Percentiles rank a stretch among this genome's conserved stretches.
phyloP scores from a whole-genome alignment of 2,329 filamentous ascomycete species.

The Fusarium goolgardi region DNA sequence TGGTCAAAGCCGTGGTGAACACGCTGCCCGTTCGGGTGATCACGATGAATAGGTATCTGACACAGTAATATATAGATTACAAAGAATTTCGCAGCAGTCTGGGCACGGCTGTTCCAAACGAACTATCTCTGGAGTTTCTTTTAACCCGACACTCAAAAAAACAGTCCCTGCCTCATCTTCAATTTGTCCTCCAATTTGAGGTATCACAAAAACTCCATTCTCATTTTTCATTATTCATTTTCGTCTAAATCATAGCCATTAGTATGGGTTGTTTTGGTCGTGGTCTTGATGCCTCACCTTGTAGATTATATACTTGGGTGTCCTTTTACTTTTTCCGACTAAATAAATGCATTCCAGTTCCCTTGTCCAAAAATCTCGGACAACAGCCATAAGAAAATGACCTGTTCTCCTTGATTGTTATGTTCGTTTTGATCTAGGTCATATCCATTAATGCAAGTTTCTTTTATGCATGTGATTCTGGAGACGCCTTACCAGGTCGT shows the following conservation, averaged over 20 bases:
- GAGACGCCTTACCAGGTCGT: not conserved
- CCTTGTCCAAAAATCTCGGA: not conserved
- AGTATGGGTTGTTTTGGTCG: not conserved
- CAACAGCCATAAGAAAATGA: not conserved
- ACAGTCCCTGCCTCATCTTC: not conserved
- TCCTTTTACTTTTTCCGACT: not conserved
- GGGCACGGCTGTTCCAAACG: not conserved
- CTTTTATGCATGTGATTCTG: not conserved
- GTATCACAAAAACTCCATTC: not conserved
- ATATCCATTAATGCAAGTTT: not conserved
- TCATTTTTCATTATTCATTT: not conserved
- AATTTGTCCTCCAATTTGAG: not conserved
- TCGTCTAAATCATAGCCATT: not conserved
- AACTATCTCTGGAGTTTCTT: not conserved
- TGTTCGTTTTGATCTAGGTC: not conserved
- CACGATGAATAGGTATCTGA: not conserved
- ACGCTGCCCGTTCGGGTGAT: not conserved
- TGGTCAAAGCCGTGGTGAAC: not conserved
- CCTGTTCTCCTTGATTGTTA: not conserved
- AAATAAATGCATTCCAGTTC: not conserved
- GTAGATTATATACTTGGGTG: not conserved
- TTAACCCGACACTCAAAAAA: not conserved
- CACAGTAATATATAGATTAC: too few relatives aligned
- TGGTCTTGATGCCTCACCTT: not conserved
- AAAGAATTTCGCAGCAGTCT: not conserved